A percentile compares a stretch with the other conserved stretches of the same genome.
Evolutionary conservation across 768 basidiomycete species (phyloP).

Genomic region (Psilocybe azurescens): DNA sequence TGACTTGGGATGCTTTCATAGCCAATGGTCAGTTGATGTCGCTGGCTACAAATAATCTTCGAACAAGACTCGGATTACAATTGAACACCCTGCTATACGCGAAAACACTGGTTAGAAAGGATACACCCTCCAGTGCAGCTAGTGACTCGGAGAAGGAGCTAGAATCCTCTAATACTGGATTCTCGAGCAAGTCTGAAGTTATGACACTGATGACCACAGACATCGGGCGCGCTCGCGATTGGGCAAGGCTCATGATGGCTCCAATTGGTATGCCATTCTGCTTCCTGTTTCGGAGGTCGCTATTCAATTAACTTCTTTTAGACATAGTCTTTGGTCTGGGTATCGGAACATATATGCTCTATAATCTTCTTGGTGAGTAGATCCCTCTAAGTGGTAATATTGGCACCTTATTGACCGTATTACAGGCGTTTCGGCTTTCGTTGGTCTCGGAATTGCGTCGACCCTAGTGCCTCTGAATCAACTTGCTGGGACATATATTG

Average conservation of each 20-base stretch:
- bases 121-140: conserved; percentile 15
- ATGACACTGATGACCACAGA: conserved; percentile 22
- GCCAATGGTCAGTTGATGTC: conserved; percentile 22
- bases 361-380: conserved; percentile 19
- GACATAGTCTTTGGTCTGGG: conserved; percentile 24
- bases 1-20: neutral
- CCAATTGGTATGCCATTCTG: conserved; percentile 9
- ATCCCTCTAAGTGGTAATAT: neutral
- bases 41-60: conserved; percentile 16
- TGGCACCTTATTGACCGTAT: neutral
- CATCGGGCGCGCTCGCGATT: conserved; percentile 8
- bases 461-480: conserved; percentile 24
- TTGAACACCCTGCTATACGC: conserved; percentile 22
- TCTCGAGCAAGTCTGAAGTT: conserved; percentile 20
- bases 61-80: conserved; percentile 20
- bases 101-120: conserved; percentile 24
- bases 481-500: conserved; percentile 19
- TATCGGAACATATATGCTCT: conserved; percentile 22
- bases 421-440: conserved; percentile 21
- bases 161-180: neutral
- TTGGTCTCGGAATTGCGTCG: conserved; percentile 21
- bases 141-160: neutral
- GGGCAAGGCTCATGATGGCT: conserved; percentile 13
- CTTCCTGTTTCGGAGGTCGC: neutral
- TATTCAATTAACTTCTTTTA: neutral